Conservation (phyloP, 2,329 filamentous ascomycete species). For the Fusarium heterosporum region DNA sequence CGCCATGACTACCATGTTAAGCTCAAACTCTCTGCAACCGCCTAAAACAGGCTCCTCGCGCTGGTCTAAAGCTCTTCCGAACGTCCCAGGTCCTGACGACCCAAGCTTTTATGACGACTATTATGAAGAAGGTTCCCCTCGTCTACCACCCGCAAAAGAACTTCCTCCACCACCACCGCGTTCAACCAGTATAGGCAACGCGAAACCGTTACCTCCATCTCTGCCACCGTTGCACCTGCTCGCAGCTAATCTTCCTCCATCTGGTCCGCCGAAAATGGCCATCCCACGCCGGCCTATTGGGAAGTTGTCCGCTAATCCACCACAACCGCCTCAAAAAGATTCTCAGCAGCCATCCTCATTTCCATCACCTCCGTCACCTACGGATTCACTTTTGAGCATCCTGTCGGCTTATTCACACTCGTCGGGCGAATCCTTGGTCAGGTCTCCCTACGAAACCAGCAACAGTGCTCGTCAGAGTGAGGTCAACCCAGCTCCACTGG, state of each 20-base stretch:
- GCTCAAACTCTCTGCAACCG: slow-evolving; percentile 41
- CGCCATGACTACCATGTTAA: slow-evolving; percentile 43
- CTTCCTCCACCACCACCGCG: slow-evolving; percentile 45
- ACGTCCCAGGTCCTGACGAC: slow-evolving; percentile 55
- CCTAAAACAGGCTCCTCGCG: slow-evolving; percentile 61
- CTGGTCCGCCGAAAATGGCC: slow-evolving; percentile 43
- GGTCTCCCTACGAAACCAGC: slow-evolving; percentile 55
- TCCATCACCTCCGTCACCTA: slow-evolving; percentile 53
- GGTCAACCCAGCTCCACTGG: slow-evolving; percentile 40
- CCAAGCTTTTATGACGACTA: slow-evolving; percentile 42
- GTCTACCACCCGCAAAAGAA: slow-evolving; percentile 40
- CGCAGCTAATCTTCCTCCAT: slow-evolving; percentile 33
- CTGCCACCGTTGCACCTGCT: slow-evolving; percentile 44
- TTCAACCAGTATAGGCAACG: slow-evolving; percentile 40
- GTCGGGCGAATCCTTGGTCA: slow-evolving; percentile 58
- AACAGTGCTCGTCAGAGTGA: slow-evolving; percentile 40
- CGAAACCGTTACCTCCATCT: slow-evolving; percentile 41
- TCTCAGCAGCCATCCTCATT: slow-evolving; percentile 31
- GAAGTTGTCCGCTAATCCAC: slow-evolving; percentile 32
- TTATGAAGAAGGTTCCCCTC: slow-evolving; percentile 32
- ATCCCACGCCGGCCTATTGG: slow-evolving; percentile 45
- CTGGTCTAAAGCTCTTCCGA: slow-evolving; percentile 69
- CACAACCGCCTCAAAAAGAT: slow-evolving; percentile 29
- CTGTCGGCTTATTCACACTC: slow-evolving; percentile 66
- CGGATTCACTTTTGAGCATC: slow-evolving; percentile 65